These are phyloP conservation scores for Linum tenue DNA, from an alignment of 345 rosid species.

Conservation along the genomic window DNA sequence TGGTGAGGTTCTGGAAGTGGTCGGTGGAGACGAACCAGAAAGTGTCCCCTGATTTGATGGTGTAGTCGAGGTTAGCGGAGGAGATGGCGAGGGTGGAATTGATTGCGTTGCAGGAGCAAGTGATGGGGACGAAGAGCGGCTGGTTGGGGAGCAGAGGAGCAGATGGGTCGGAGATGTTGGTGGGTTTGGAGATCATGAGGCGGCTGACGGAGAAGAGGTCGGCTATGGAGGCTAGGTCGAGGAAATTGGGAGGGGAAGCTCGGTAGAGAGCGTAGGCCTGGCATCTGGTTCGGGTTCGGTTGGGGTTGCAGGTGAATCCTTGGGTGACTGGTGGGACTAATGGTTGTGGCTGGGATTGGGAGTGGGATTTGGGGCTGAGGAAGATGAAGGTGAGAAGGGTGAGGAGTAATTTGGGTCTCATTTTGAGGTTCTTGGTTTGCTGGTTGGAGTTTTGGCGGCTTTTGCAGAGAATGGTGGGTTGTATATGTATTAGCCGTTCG, in stretches of 20 bases:
- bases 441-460: neutral
- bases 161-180: constrained; percentile 47
- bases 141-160: constrained; percentile 36
- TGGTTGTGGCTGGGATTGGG: constrained; percentile 10
- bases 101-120: constrained; percentile 45
- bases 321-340: constrained; percentile 35
- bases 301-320: constrained; percentile 35
- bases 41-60: constrained; percentile 34
- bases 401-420: constrained; percentile 17
- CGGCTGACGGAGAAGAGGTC: constrained; percentile 59
- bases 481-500: too few relatives aligned
- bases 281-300: constrained; percentile 30
- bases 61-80: constrained; percentile 41
- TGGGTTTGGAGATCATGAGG: constrained; percentile 49
- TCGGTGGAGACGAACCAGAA: constrained; percentile 30
- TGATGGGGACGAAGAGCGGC: constrained; percentile 48
- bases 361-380: constrained; percentile 6
- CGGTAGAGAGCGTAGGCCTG: constrained; percentile 47
- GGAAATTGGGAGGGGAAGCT: constrained; percentile 31
- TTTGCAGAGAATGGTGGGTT: too few relatives aligned
- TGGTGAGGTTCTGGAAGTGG: constrained; percentile 41
- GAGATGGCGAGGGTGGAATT: constrained; percentile 26
- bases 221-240: constrained; percentile 47
- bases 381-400: constrained; percentile 18
- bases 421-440: constrained; percentile 2